Conservation (phyloP, 1,284 basidiomycete genomes). For the Meripilus lineatus region DNA sequence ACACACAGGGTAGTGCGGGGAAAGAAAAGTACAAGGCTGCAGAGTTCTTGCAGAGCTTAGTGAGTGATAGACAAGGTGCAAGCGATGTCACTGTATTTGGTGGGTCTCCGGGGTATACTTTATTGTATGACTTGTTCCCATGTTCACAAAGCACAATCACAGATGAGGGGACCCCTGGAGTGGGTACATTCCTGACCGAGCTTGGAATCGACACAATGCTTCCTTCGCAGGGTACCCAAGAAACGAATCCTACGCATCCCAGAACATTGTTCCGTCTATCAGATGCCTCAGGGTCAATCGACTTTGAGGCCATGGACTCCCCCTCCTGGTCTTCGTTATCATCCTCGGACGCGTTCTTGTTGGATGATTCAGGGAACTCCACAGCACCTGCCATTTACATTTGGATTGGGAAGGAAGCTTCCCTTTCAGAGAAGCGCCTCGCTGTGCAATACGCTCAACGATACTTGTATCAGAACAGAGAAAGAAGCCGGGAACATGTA, state of each 20-base stretch:
- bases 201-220: conserved; percentile 29
- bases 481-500: conserved; percentile 20
- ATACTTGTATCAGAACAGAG: conserved; percentile 39
- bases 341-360: conserved; percentile 43
- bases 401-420: conserved; percentile 51
- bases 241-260: conserved; percentile 10
- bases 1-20: conserved; percentile 46
- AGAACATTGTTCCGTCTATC: conserved; percentile 44
- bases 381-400: conserved; percentile 43
- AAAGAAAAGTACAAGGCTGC: conserved; percentile 56
- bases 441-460: conserved; percentile 50
- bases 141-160: neutral
- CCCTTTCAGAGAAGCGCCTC: conserved; percentile 43
- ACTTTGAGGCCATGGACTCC: conserved; percentile 33
- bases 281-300: conserved; percentile 36
- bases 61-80: conserved; percentile 36
- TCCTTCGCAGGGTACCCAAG: conserved; percentile 9
- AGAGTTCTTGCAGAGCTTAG: conserved; percentile 49
- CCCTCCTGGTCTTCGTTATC: conserved; percentile 31
- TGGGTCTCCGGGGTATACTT: conserved; percentile 19
- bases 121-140: neutral
- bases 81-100: conserved; percentile 49
- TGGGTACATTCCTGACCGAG: conserved; percentile 42
- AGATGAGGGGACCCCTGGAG: conserved; percentile 49
- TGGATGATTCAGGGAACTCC: conserved; percentile 34